These are phyloP conservation scores for Bolboschoenoplectus hybrid DNA, from an alignment of 202 grass and related monocot species.

Conservation along the genomic window DNA sequence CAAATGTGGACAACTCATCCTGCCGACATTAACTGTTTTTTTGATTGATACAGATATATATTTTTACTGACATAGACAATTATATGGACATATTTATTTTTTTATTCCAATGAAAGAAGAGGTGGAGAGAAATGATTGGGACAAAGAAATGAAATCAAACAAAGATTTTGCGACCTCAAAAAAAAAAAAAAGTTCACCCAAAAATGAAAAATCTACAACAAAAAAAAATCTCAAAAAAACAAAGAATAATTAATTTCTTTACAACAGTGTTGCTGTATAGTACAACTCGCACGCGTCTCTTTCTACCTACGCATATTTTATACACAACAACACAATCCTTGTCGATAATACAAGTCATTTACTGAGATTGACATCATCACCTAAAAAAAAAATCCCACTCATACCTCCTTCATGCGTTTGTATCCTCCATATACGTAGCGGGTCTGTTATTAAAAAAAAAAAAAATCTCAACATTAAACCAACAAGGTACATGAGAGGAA, in stretches of 20 bases:
- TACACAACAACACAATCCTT: slow-evolving; percentile 31
- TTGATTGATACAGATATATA: background rate
- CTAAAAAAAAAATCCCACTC: slow-evolving; percentile 36
- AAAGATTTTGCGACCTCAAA: background rate
- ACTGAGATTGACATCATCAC: slow-evolving; percentile 23
- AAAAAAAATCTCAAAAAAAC: background rate
- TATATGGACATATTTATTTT: background rate
- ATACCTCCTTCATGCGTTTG: background rate
- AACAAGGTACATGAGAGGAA: background rate
- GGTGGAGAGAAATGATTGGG: background rate
- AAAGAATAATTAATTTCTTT: background rate
- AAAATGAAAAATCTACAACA: background rate
- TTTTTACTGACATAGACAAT: slow-evolving; percentile 3
- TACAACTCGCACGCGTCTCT: slow-evolving; percentile 31
- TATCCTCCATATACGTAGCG: background rate
- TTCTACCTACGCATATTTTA: slow-evolving; percentile 29
- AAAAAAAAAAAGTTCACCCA: background rate
- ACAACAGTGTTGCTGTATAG: background rate
- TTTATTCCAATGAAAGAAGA: background rate
- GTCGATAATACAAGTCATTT: slow-evolving; percentile 33
- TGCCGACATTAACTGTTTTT: slow-evolving; percentile 13
- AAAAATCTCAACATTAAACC: background rate
- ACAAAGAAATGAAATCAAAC: background rate
- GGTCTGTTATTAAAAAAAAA: background rate
- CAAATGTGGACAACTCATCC: background rate